Evolutionary conservation across 495 filamentous ascomycete genomes (phyloP).

Genomic region (Talaromyces ruber): DNA sequence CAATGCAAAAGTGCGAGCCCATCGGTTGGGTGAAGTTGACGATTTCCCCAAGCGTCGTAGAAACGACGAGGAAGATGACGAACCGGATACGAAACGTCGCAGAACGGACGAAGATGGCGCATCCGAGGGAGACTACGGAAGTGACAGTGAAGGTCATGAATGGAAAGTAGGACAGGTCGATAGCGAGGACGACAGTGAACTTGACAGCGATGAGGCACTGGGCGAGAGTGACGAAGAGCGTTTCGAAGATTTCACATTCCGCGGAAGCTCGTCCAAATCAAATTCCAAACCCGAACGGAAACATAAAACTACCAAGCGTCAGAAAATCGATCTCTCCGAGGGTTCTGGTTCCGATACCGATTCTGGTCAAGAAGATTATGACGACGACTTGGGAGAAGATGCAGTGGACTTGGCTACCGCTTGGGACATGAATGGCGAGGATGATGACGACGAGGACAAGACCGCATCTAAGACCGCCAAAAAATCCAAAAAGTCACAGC

Average conservation of each 20-base stretch:
- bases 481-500: constrained; percentile 16
- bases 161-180: constrained; percentile 75
- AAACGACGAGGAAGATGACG: constrained; percentile 35
- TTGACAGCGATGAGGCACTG: constrained; percentile 91
- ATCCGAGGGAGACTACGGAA: constrained; percentile 45
- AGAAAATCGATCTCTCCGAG: constrained; percentile 46
- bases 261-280: constrained; percentile 46
- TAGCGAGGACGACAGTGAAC: constrained; percentile 70
- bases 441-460: constrained; percentile 23
- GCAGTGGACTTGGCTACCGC: constrained; percentile 77
- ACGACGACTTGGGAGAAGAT: constrained; percentile 69
- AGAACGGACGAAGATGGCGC: constrained; percentile 36
- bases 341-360: constrained; percentile 43
- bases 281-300: constrained; percentile 14
- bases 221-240: constrained; percentile 79
- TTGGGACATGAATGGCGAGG: constrained; percentile 62
- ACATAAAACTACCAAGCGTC: constrained; percentile 18
- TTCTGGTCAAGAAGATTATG: constrained; percentile 44
- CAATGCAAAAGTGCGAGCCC: constrained; percentile 40
- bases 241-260: constrained; percentile 69
- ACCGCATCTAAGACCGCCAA: constrained; percentile 15
- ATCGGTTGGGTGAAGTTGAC: constrained; percentile 51
- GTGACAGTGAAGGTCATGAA: constrained; percentile 80
- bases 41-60: constrained; percentile 40
- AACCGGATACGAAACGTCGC: constrained; percentile 36